Base-by-base conservation (phyloP, 345 rosid genomes). In the Lagerstroemia speciosa region DNA sequence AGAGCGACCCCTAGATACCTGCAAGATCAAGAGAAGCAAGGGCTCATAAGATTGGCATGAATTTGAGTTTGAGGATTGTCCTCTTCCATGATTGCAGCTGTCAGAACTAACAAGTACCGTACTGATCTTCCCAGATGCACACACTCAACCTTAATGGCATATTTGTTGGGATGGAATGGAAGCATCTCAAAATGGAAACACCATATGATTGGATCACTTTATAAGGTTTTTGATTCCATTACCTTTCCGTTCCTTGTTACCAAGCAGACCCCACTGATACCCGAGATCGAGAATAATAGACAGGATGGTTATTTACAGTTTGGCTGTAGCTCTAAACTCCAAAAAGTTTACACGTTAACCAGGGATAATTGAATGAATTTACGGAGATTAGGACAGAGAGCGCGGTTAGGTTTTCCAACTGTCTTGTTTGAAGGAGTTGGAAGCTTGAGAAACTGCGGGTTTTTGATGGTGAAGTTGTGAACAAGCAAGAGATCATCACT, bases 1-100 rank as follows among this genome's bases (percentile, higher is more conserved):
- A 83, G 40, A 17, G 92, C 89, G 64, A 88, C 89, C 50, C 84
- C 95, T 34, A 83, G 26, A 73, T 91, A 94, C 99, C 99, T 91
- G 89, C 62, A 75, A 53, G 71, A 19, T 45, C 37, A n/a, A 64
- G 3, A 53, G 33, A 55, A 26, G 67, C 57, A 62, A 17, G 14
- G 11, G 20, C 63, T 58, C 33, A 58, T 33, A 8, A 58, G 19
- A 58, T 58, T 67, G 52, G 10, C 27, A 19, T 11, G 22, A 37
- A 67, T 68, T 53, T 66, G 50, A 29, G 66, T 8, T 24, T 46
- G 16, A 4, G 15, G 6, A 50, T 2, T 24, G 24, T 55, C 55
- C 55, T 48, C 55, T 48, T 48, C 16, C 55, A 19, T 19, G 55
- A 48, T 46, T n/a, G 55, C 55, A 48, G 8, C 46, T 41, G 14